Base-by-base conservation (phyloP, 495 filamentous ascomycete genomes). In the Talaromyces thailandensis region DNA sequence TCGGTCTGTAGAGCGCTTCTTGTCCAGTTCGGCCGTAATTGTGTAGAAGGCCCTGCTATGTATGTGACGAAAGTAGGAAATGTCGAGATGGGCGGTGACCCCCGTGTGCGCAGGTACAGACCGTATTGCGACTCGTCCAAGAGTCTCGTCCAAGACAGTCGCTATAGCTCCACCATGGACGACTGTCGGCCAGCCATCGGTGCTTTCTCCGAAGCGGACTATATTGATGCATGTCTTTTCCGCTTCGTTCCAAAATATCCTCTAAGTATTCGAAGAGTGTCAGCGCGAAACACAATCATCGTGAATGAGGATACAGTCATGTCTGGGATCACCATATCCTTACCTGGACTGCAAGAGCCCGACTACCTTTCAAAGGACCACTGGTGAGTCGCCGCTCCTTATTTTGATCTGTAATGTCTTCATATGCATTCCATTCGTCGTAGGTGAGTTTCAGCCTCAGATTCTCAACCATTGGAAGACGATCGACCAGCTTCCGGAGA, bases 151-250 rank as follows among this genome's bases (percentile, higher is more conserved):
- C 32, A 93, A 70, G 7, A 92, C 68, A 0, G 88, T 92, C 4
- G 85, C 89, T 40, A 91, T 77, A 2, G 80, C 78, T 18, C 91
- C 91, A 18, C 91, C 91, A 73, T 95, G 91, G 58, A 88, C 84
- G 23, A 91, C 75, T 2, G 81, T 82, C n/a, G 89, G 89, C 88
- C 88, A 93, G 2, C 91, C 89, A 32, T 84, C 75, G 23, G 86
- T 67, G 14, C 76, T 83, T 1, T 69, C 52, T 31, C 90, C 90
- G 45, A 93, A 81, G 69, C 75, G 88, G 18, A 92, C 75, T 16
- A 93, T 70, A 61, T 73, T 80, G 43, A 82, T 63, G 4, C 81
- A 64, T 62, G 73, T 73, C 50, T 77, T 69, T 40, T 77, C 77
- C 48, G 75, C 75, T 23, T 76, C 65, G 62, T 84, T 81, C 73